A percentile compares a stretch with the other conserved stretches of the same genome.
Conservation (phyloP, 2,329 filamentous ascomycete species). For the Alternaria gansuensis region DNA sequence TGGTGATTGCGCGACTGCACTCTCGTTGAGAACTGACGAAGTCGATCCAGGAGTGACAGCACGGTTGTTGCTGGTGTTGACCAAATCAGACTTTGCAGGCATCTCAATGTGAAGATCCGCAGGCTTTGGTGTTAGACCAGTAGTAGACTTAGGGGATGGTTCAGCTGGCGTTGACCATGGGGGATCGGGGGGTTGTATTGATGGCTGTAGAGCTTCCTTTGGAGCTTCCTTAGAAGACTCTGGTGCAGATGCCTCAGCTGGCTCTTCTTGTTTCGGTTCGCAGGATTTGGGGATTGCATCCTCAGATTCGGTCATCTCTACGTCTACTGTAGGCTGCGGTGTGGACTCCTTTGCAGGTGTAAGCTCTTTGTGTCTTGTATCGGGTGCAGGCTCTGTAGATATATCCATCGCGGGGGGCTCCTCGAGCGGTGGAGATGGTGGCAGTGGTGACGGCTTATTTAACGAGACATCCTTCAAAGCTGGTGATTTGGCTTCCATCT, state of each 20-base stretch:
- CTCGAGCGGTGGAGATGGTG: constrained; percentile 37
- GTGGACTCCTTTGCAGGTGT: constrained; percentile 38
- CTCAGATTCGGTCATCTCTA: constrained; percentile 34
- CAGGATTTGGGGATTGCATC: constrained; percentile 22
- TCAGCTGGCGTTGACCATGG: constrained; percentile 38
- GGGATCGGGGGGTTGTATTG: constrained; percentile 48
- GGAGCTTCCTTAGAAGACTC: constrained; percentile 35
- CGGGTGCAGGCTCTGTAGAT: constrained; percentile 30
- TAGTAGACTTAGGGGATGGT: constrained; percentile 22
- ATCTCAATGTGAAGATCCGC: constrained; percentile 43
- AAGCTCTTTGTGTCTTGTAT: constrained; percentile 32
- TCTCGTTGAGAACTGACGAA: constrained; percentile 30
- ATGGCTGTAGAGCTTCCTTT: constrained; percentile 39
- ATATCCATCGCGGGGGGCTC: constrained; percentile 42
- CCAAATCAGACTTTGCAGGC: constrained; percentile 40
- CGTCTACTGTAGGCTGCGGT: constrained; percentile 26
- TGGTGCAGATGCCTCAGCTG: constrained; percentile 39
- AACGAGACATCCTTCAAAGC: constrained; percentile 46
- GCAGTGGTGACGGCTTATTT: constrained; percentile 44
- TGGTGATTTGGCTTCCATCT: constrained; percentile 46
- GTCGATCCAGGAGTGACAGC: constrained; percentile 40
- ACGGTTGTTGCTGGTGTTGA: constrained; percentile 28
- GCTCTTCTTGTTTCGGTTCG: constrained; percentile 41
- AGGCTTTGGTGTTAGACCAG: constrained; percentile 26
- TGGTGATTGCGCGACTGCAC: constrained; percentile 44